phyloP scores from a whole-genome alignment of 257 asterid species.

The Coffea eugenioides region DNA sequence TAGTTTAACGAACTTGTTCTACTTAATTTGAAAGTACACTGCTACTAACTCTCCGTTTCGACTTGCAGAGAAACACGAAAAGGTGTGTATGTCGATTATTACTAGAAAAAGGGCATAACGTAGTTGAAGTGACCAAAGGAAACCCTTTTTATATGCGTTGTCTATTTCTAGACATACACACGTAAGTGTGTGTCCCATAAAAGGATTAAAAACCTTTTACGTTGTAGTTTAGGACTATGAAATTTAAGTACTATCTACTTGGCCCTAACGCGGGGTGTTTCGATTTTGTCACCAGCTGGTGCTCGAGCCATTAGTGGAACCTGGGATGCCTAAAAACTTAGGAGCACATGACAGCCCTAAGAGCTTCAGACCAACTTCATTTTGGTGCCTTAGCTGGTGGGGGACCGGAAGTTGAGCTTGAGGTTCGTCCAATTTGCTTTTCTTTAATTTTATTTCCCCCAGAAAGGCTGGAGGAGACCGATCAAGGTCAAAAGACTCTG shows the following conservation, averaged over 20 bases:
- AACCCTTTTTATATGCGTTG: background rate
- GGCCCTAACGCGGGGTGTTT: background rate
- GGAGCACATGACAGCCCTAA: conserved; percentile 13
- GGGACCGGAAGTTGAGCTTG: background rate
- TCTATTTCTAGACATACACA: background rate
- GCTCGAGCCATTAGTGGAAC: too few relatives aligned
- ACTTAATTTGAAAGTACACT: too few relatives aligned
- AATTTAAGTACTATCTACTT: background rate
- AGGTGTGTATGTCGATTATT: too few relatives aligned
- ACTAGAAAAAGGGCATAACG: too few relatives aligned
- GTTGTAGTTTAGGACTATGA: background rate
- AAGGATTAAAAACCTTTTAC: background rate
- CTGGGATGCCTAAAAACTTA: background rate
- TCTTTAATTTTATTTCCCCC: background rate
- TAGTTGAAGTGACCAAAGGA: too few relatives aligned
- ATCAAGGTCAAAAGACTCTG: background rate
- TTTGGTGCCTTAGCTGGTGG: too few relatives aligned
- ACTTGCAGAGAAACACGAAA: too few relatives aligned
- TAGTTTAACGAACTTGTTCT: too few relatives aligned
- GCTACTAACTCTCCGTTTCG: too few relatives aligned
- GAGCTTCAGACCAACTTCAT: background rate
- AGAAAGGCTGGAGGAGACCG: conserved; percentile 15
- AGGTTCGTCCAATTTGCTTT: background rate
- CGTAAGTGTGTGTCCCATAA: background rate
- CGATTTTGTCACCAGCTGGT: background rate